These are phyloP conservation scores for Sporothrix schenckii DNA, from an alignment of 2,329 filamentous ascomycete genomes.

Conservation along the genomic window DNA sequence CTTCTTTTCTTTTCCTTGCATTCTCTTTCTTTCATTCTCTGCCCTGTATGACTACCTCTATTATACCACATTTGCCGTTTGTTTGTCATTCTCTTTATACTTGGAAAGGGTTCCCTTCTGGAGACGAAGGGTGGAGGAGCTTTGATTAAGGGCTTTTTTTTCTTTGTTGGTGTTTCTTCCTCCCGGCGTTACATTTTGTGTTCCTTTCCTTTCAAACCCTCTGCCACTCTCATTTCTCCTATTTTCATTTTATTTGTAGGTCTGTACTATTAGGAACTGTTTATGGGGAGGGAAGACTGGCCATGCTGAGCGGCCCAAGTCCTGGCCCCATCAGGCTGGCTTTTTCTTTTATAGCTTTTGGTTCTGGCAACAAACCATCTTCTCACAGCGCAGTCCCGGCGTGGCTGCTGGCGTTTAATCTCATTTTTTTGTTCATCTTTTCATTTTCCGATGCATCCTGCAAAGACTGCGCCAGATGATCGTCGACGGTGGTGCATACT, in stretches of 20 bases:
- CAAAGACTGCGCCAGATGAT: neutral
- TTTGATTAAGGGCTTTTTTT: neutral
- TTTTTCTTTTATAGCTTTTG: constrained; percentile 8
- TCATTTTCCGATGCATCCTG: neutral
- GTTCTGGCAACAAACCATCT: neutral
- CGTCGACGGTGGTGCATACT: no score
- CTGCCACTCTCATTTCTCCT: constrained; percentile 9
- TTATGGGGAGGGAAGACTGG: neutral
- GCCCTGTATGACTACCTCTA: constrained; percentile 28
- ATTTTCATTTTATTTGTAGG: neutral
- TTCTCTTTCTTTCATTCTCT: constrained; percentile 3
- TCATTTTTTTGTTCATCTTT: neutral
- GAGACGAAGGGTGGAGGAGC: neutral
- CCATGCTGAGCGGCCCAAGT: neutral
- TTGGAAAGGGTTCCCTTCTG: neutral
- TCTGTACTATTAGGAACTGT: constrained; percentile 9
- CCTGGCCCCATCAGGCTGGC: neutral
- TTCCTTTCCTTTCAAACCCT: neutral
- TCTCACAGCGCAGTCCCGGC: constrained; percentile 19
- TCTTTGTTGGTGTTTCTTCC: neutral
- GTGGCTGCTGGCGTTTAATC: constrained; percentile 24
- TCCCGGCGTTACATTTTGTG: neutral
- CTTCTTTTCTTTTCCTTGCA: neutral
- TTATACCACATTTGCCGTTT: constrained; percentile 30
- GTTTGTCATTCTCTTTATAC: neutral